Evolutionary conservation across 495 filamentous ascomycete genomes (phyloP), one percentile per base, ranked within the genome.

Genomic region (Filosporella fistucella): DNA sequence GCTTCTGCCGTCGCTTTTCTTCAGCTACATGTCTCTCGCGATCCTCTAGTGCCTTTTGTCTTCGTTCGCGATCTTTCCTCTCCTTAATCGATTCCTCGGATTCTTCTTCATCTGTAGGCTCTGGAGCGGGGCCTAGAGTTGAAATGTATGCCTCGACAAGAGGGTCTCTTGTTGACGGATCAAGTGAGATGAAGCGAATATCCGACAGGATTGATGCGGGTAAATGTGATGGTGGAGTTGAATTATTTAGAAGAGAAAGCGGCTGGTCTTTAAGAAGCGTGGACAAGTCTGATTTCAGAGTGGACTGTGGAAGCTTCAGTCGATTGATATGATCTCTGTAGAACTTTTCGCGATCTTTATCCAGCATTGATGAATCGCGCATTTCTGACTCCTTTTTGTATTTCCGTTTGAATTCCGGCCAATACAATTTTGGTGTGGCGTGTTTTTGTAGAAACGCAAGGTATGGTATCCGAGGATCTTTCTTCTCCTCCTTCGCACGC

Each of bases 341-440:
- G 64, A 79, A 76, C 63, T 88, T 94, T 61, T 98, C 93, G 2
- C 89, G 77, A 49, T 96, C 90, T 58, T 90, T 94, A 59, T 98
- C 94, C 1, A 68, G 65, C 22, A 96, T 59, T 36, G 84, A 77
- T 6, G 77, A 61, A 52, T 91, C 84, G 39, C 79, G 82, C 91
- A 97, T 94, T 42, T 81, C 80, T 0, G 76, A 60, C 46, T 91
- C 89, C 50, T 85, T 89, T 49, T 83, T 84, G 56, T 82, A 93
- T 58, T 96, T 97, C 24, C 91, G 76, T 52, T 88, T 88, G 63
- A 98, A 98, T 60, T 98, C 93, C 0, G 87, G 82, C 93, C 93
- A 98, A 65, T 94, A 98, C 10, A 97, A 69, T 66, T 96, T 96
- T 1, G 86, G 84, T 0, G 83, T 91, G 1, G 89, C 89, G 46